A percentile compares a stretch with the other conserved stretches of the same genome.
Evolutionary conservation across 1,284 basidiomycete species (phyloP).

Genomic region (Ceratobasidium papillatum): DNA sequence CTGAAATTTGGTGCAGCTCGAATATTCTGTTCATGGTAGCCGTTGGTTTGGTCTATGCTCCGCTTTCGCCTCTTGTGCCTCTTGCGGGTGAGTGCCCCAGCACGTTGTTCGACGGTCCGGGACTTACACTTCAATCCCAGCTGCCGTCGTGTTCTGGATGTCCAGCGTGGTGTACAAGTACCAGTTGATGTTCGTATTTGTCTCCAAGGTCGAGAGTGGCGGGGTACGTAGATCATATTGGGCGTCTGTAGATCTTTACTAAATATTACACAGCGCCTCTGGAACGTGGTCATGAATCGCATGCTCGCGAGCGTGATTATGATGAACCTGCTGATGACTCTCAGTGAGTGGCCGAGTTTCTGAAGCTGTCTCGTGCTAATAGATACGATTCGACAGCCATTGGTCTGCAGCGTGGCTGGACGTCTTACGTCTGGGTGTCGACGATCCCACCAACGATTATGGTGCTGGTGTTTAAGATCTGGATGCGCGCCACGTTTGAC

Average conservation of each 20-base stretch:
- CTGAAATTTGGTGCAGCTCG: conserved; percentile 17
- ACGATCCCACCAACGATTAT: conserved; percentile 81
- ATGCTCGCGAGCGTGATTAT: conserved; percentile 76
- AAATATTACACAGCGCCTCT: conserved; percentile 70
- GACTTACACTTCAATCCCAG: conserved; percentile 56
- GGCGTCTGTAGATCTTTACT: conserved; percentile 15
- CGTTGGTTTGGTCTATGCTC: conserved; percentile 90
- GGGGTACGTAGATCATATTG: conserved; percentile 67
- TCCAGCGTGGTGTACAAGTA: conserved; percentile 73
- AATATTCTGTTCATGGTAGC: conserved; percentile 77
- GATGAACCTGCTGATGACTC: conserved; percentile 86
- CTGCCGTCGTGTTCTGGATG: conserved; percentile 82
- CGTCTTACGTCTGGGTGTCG: conserved; percentile 73
- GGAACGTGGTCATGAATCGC: conserved; percentile 92
- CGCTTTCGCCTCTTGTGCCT: conserved; percentile 88
- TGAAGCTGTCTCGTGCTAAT: background rate
- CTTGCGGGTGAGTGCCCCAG: conserved; percentile 44
- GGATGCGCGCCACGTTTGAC: conserved; percentile 74
- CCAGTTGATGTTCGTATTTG: conserved; percentile 91
- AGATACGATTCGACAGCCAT: conserved; percentile 65
- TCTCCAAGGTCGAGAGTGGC: conserved; percentile 88
- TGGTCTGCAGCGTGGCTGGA: conserved; percentile 81
- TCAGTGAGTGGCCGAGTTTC: conserved; percentile 68
- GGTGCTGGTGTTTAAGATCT: conserved; percentile 82
- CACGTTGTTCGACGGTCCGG: background rate